These are phyloP conservation scores for Rhizopogon vesiculosus DNA, from an alignment of 768 basidiomycete genomes.

Conservation along the genomic window DNA sequence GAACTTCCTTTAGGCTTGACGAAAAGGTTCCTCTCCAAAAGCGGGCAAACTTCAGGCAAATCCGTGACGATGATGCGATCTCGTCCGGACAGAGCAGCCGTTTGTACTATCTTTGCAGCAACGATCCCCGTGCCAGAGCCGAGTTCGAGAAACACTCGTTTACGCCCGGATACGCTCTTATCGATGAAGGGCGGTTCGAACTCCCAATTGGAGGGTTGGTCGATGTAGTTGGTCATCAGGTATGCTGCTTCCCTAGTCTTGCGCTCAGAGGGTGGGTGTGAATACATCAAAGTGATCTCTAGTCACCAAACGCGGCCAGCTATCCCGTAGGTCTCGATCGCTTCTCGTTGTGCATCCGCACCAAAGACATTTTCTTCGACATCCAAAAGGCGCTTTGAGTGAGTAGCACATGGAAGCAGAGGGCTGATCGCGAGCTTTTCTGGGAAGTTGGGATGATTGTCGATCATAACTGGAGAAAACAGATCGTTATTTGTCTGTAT, in stretches of 20 bases:
- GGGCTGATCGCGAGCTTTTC: not conserved
- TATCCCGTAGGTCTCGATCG: conserved; percentile 74
- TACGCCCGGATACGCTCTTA: conserved; percentile 2
- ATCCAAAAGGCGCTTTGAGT: no score
- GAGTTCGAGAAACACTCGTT: conserved; percentile 57
- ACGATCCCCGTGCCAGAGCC: conserved; percentile 77
- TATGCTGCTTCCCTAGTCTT: conserved; percentile 69
- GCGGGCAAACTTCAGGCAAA: conserved; percentile 64
- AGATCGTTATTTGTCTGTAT: not conserved
- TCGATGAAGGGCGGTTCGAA: conserved; percentile 54
- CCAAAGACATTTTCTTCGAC: conserved; percentile 18
- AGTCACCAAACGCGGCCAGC: conserved; percentile 81
- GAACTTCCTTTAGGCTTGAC: not conserved
- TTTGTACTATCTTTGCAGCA: conserved; percentile 39
- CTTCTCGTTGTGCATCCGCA: conserved; percentile 40
- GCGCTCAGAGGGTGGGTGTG: conserved; percentile 8
- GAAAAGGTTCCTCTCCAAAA: conserved; percentile 39
- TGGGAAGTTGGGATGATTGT: not conserved
- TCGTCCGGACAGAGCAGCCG: conserved; percentile 25
- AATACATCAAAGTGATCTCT: conserved; percentile 4
- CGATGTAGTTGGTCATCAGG: conserved; percentile 51
- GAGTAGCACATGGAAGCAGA: not conserved
- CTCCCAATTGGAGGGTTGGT: conserved; percentile 26
- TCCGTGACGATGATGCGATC: conserved; percentile 58
- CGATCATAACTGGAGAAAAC: not conserved